Evolutionary conservation across 1,284 basidiomycete genomes (phyloP).

Genomic region (Sanghuangporus sanghuang): DNA sequence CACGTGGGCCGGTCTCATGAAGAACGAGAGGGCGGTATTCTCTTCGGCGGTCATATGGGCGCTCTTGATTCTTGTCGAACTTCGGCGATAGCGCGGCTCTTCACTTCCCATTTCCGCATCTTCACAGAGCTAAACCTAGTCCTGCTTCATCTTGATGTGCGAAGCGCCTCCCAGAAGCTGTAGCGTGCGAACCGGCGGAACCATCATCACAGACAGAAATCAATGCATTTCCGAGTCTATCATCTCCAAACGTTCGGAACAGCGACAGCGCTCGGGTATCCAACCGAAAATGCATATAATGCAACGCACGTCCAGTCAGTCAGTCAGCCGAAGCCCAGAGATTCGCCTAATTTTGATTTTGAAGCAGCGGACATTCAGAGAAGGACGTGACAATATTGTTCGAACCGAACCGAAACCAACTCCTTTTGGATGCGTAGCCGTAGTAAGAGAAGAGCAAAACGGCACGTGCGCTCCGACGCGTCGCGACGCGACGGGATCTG

Average conservation of each 20-base stretch:
- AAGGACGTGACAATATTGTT: background rate
- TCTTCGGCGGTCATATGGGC: background rate
- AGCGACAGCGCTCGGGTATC: background rate
- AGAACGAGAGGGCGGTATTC: background rate
- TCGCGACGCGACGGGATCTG: background rate
- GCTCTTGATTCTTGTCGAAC: background rate
- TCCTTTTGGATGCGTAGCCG: background rate
- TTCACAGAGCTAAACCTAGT: background rate
- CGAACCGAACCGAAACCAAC: background rate
- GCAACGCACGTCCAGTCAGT: background rate
- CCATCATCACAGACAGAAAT: background rate
- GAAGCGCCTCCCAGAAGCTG: background rate
- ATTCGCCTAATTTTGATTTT: background rate
- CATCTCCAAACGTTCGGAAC: background rate
- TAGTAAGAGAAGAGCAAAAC: background rate
- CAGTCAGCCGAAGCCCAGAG: background rate
- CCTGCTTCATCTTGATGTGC: background rate
- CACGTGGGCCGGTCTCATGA: background rate
- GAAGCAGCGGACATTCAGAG: background rate
- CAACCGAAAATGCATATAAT: background rate
- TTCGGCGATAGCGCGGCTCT: background rate
- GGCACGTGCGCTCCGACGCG: background rate
- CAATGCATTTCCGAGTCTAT: background rate
- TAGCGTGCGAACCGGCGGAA: background rate
- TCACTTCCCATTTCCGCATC: background rate